phyloP scores from a whole-genome alignment of 371 early-diverging fungal species.

The Zancudomyces culisetae region DNA sequence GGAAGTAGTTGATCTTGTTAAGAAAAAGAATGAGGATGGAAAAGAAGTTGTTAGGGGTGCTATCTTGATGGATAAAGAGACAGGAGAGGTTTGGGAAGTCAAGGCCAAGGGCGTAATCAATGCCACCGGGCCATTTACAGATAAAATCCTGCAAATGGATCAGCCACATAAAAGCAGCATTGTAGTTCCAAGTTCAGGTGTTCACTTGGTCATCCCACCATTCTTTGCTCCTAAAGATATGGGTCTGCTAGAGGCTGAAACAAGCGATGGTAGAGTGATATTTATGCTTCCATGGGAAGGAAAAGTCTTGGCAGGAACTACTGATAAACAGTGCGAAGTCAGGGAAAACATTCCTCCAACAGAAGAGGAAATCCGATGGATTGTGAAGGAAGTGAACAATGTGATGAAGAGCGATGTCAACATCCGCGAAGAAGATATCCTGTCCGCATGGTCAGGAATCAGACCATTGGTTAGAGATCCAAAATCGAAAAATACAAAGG shows the following conservation, averaged over 20 bases:
- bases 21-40: constrained; percentile 35
- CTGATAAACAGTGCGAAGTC: constrained; percentile 76
- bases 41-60: constrained; percentile 53
- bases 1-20: constrained; percentile 68
- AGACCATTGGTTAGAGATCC: constrained; percentile 97
- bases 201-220: constrained; percentile 89
- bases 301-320: constrained; percentile 95
- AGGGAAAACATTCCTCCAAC: constrained; percentile 67
- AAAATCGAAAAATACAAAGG: constrained; percentile 71
- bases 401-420: constrained; percentile 74
- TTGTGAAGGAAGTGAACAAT: constrained; percentile 80
- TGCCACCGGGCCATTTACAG: constrained; percentile 63
- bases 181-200: constrained; percentile 91
- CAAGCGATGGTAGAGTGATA: constrained; percentile 94
- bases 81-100: constrained; percentile 75
- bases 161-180: constrained; percentile 51
- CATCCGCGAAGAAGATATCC: constrained; percentile 86
- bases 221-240: constrained; percentile 87
- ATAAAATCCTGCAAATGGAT: constrained; percentile 78
- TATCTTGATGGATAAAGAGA: constrained; percentile 61
- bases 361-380: constrained; percentile 91
- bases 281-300: constrained; percentile 99
- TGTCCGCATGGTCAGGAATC: constrained; percentile 97
- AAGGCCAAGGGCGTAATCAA: constrained; percentile 90
- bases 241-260: constrained; percentile 96